Evolutionary conservation across 129 eudicot species (phyloP).

Genomic region (Artemisia annua): DNA sequence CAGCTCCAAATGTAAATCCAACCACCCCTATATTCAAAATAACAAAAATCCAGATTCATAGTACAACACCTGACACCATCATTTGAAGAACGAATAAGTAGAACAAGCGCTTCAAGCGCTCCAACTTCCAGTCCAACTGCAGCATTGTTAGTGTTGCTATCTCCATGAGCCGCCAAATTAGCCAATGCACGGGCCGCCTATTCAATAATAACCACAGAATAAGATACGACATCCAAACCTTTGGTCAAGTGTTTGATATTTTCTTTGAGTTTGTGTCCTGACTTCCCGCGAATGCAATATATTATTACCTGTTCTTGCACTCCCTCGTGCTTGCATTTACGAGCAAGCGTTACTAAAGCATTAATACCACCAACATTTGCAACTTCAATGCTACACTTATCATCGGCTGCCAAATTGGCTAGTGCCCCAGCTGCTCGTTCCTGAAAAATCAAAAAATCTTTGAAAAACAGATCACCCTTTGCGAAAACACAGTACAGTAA

Average conservation of each 20-base stretch:
- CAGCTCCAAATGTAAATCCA: neutral
- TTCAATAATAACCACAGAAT: conserved; percentile 28
- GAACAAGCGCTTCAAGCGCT: conserved; percentile 94
- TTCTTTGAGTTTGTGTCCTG: conserved; percentile 8
- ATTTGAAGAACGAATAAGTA: conserved; percentile 81
- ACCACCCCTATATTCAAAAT: neutral
- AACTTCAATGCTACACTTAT: conserved; percentile 92
- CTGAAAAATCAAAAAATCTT: conserved; percentile 44
- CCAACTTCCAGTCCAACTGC: conserved; percentile 97
- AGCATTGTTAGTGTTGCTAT: conserved; percentile 87
- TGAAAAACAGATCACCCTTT: conserved; percentile 3
- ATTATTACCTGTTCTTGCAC: conserved; percentile 90
- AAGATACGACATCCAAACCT: conserved; percentile 6
- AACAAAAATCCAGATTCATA: neutral
- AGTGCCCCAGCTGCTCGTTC: conserved; percentile 99
- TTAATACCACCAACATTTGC: conserved; percentile 86
- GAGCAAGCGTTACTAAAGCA: conserved; percentile 91
- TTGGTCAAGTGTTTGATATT: conserved; percentile 17
- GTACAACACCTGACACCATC: conserved; percentile 85
- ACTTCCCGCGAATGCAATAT: neutral
- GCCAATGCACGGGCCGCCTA: conserved; percentile 99
- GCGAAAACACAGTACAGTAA: neutral
- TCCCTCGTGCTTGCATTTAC: conserved; percentile 84
- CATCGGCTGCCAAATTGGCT: conserved; percentile 98
- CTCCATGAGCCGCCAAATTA: conserved; percentile 99